These are phyloP conservation scores for Eimeria praecox DNA, from an alignment of 169 alveolate genomes.

Conservation along the genomic window DNA sequence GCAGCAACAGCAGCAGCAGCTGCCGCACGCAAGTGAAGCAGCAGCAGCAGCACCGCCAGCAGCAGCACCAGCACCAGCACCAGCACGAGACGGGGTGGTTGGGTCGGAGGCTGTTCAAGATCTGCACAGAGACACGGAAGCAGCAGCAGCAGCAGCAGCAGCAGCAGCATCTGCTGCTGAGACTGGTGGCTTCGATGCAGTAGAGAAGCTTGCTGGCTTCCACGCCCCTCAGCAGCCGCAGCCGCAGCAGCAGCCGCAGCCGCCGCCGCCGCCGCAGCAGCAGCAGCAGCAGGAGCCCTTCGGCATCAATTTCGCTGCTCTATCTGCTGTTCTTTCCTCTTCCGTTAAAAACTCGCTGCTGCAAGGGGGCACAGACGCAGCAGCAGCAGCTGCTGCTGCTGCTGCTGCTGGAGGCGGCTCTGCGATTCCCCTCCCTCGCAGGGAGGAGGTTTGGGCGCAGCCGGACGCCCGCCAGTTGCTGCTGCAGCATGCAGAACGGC, in stretches of 20 bases:
- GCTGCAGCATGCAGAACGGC: conserved; percentile 61
- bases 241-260: conserved; percentile 22
- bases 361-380: neutral
- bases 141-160: neutral
- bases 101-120: neutral
- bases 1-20: conserved; percentile 4
- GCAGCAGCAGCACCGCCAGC: conserved; percentile 22
- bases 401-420: neutral
- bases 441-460: neutral
- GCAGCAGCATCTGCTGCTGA: conserved; percentile 31
- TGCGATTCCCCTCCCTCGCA: neutral
- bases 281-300: conserved; percentile 1
- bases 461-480: conserved; percentile 60
- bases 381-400: neutral
- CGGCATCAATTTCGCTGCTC: conserved; percentile 10
- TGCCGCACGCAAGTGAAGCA: neutral
- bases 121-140: conserved; percentile 10
- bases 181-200: conserved; percentile 1
- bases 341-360: neutral
- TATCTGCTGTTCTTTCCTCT: conserved; percentile 33
- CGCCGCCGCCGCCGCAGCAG: neutral
- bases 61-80: neutral
- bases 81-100: neutral
- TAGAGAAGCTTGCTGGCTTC: conserved; percentile 29
- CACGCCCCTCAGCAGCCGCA: neutral